These are phyloP conservation scores for Asterella californica DNA, from an alignment of 225 moss, liverwort and hornwort species.

Conservation along the genomic window DNA sequence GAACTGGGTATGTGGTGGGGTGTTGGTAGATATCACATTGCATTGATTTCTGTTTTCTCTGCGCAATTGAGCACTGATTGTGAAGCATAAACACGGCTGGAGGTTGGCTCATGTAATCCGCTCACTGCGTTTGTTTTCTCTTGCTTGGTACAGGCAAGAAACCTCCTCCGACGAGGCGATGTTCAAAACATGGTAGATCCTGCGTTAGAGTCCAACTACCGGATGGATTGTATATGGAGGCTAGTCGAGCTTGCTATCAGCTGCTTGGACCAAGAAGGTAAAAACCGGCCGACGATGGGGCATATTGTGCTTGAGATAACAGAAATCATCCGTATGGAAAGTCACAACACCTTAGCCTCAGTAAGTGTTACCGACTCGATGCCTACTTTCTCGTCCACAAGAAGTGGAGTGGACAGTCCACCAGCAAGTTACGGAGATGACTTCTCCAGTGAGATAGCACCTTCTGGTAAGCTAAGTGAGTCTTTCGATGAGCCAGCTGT, in stretches of 20 bases:
- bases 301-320: constrained; percentile 40
- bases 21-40: not conserved
- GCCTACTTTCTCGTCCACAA: constrained; percentile 4
- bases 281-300: constrained; percentile 51
- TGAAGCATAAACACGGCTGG: not conserved
- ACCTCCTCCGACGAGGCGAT: constrained; percentile 29
- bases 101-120: not conserved
- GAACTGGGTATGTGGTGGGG: constrained; percentile 36
- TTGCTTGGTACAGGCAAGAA: constrained; percentile 40
- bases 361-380: constrained; percentile 13
- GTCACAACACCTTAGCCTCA: not conserved
- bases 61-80: too few relatives aligned
- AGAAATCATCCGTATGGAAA: constrained; percentile 38
- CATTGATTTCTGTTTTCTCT: not conserved
- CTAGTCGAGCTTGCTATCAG: constrained; percentile 52
- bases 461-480: constrained; percentile 30
- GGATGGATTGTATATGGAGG: constrained; percentile 38
- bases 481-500: constrained; percentile 21
- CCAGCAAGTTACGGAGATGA: constrained; percentile 24
- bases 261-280: constrained; percentile 47
- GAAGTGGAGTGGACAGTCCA: constrained; percentile 1
- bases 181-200: constrained; percentile 57
- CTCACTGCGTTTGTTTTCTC: not conserved
- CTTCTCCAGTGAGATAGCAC: constrained; percentile 8
- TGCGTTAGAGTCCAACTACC: constrained; percentile 25